Evolutionary conservation across 1,284 basidiomycete genomes (phyloP).

Genomic region (Inonotus obliquus): DNA sequence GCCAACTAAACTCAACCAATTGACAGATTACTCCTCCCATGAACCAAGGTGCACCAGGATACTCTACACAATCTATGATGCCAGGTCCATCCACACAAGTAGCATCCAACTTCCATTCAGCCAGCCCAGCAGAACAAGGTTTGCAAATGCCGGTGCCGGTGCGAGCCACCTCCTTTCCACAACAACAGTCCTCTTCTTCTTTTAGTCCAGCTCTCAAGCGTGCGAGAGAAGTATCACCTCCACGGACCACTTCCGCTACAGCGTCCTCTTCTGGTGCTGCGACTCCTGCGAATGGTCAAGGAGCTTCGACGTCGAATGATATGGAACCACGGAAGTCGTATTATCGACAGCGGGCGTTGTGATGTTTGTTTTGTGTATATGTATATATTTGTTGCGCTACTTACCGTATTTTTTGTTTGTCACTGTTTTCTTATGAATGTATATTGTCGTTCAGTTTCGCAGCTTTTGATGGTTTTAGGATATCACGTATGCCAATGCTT

Average conservation of each 20-base stretch:
- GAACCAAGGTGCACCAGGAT: background rate
- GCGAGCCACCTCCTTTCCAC: no score
- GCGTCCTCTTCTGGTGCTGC: background rate
- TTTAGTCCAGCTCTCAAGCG: constrained; percentile 1
- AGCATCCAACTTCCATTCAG: background rate
- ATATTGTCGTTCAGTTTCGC: no score
- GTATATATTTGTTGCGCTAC: background rate
- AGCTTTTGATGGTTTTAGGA: no score
- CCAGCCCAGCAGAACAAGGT: background rate
- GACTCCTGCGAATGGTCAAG: background rate
- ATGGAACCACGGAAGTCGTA: background rate
- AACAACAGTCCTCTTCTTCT: no score
- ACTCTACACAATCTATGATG: background rate
- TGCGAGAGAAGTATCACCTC: background rate
- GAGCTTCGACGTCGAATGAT: background rate
- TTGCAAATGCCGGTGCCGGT: no score
- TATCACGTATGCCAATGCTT: no score
- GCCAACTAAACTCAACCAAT: background rate
- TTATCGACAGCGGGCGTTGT: background rate
- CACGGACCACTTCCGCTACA: background rate
- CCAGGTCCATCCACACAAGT: background rate
- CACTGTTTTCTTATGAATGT: background rate
- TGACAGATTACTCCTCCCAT: background rate
- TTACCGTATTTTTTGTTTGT: background rate
- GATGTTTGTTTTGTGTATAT: background rate